Conservation (phyloP, 2,329 filamentous ascomycete genomes). For the Alternaria tenuissima region DNA sequence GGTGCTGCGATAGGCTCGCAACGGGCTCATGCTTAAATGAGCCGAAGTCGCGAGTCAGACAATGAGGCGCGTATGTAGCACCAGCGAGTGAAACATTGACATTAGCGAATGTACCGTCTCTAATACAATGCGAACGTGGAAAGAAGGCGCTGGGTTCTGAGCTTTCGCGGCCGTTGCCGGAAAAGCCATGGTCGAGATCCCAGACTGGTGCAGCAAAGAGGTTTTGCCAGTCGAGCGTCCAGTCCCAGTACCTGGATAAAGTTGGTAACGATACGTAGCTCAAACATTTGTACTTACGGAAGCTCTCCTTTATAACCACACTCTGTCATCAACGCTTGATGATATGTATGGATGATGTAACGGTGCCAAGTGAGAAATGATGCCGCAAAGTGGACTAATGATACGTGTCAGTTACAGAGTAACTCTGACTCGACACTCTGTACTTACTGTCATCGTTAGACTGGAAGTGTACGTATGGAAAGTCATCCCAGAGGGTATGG, state of each 20-base stretch:
- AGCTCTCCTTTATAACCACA: slow-evolving; percentile 34
- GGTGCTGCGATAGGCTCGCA: background rate
- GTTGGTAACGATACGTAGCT: background rate
- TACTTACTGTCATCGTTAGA: slow-evolving; percentile 5
- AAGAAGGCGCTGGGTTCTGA: background rate
- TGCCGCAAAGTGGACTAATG: slow-evolving; percentile 40
- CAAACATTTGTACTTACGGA: background rate
- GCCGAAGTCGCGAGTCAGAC: slow-evolving; percentile 36
- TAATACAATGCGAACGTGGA: slow-evolving; percentile 27
- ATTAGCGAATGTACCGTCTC: slow-evolving; percentile 35
- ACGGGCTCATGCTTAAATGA: background rate
- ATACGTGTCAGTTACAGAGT: background rate
- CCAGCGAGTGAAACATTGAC: slow-evolving; percentile 18
- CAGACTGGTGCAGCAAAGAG: slow-evolving; percentile 35
- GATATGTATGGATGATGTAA: slow-evolving; percentile 46
- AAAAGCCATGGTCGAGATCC: slow-evolving; percentile 37
- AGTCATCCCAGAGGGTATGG: slow-evolving; percentile 45
- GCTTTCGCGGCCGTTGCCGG: slow-evolving; percentile 35
- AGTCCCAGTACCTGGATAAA: slow-evolving; percentile 45
- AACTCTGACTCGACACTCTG: background rate
- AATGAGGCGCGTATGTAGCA: slow-evolving; percentile 22
- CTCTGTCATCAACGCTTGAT: slow-evolving; percentile 29
- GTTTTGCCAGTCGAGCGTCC: slow-evolving; percentile 42
- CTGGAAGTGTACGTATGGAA: slow-evolving; percentile 37
- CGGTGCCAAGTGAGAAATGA: slow-evolving; percentile 50